phyloP scores from a whole-genome alignment of 768 basidiomycete species.

The Sarcodon aspratus region DNA sequence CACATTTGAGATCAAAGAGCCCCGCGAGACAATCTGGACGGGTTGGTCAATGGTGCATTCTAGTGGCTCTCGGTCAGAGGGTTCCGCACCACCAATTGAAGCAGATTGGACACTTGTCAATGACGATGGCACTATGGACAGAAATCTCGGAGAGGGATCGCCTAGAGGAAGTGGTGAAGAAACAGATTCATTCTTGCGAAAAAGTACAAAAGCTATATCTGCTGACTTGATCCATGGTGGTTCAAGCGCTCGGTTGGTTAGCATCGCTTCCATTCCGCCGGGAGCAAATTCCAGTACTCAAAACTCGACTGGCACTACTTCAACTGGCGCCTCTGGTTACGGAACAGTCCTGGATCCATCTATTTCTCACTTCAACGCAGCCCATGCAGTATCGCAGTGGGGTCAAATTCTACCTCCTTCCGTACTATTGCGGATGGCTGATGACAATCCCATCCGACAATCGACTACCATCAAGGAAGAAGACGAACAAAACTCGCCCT shows the following conservation, averaged over 20 bases:
- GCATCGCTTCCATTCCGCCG: neutral
- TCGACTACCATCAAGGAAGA: neutral
- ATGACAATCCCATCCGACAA: neutral
- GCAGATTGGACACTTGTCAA: neutral
- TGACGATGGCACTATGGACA: neutral
- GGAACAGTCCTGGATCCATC: neutral
- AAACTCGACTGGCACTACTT: neutral
- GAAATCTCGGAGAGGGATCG: constrained; percentile 45
- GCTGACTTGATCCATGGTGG: too few species aligned
- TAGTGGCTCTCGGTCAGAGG: constrained; percentile 1
- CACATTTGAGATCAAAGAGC: constrained; percentile 8
- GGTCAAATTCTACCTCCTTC: neutral
- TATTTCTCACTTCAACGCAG: neutral
- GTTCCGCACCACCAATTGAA: neutral
- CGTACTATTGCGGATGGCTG: neutral
- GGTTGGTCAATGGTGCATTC: constrained; percentile 20
- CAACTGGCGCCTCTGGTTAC: neutral
- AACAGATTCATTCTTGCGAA: constrained; percentile 49
- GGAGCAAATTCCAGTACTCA: neutral
- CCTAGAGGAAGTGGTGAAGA: constrained; percentile 65
- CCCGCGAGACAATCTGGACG: constrained; percentile 19
- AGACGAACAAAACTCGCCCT: neutral
- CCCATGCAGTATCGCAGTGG: neutral
- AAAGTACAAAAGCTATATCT: constrained; percentile 8
- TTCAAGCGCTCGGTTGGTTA: neutral